These are phyloP conservation scores for Sporothrix globosa DNA, from an alignment of 2,329 filamentous ascomycete species.

Conservation along the genomic window DNA sequence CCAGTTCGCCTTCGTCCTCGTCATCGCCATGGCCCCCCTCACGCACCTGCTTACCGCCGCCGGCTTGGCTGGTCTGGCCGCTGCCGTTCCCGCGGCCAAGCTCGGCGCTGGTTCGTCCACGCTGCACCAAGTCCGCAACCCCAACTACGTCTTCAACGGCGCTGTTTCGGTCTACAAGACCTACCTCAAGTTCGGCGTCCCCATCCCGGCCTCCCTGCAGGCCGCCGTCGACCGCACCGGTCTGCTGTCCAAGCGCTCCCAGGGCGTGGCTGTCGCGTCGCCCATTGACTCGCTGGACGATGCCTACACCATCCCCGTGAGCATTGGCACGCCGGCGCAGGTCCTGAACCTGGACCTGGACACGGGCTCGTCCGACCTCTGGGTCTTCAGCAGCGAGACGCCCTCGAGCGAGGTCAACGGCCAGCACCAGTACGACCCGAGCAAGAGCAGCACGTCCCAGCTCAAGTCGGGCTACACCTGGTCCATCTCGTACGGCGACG, in stretches of 20 bases:
- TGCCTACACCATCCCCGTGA: conserved; percentile 45
- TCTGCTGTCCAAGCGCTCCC: conserved; percentile 35
- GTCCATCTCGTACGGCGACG: conserved; percentile 44
- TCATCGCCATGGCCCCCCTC: conserved; percentile 29
- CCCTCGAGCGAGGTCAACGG: conserved; percentile 37
- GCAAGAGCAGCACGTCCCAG: conserved; percentile 40
- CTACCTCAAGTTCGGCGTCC: conserved; percentile 47
- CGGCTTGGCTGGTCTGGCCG: conserved; percentile 40
- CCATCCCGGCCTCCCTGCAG: conserved; percentile 44
- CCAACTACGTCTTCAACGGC: conserved; percentile 46
- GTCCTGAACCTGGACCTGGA: conserved; percentile 42
- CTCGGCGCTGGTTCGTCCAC: conserved; percentile 46
- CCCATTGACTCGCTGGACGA: conserved; percentile 53
- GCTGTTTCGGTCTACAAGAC: conserved; percentile 45
- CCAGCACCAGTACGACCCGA: conserved; percentile 42
- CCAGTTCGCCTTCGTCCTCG: too few relatives aligned
- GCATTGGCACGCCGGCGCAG: conserved; percentile 47
- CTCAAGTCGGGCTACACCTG: conserved; percentile 40
- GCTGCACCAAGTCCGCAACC: conserved; percentile 44
- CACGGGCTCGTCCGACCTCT: conserved; percentile 44
- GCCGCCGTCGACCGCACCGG: conserved; percentile 40
- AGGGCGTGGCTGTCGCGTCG: conserved; percentile 45
- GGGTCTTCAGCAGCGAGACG: conserved; percentile 45
- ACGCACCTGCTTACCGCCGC: conserved; percentile 38
- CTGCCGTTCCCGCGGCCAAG: conserved; percentile 40